Base-by-base conservation (phyloP, 164 flowering plant genomes). In the Dillenia suffruticosa region DNA sequence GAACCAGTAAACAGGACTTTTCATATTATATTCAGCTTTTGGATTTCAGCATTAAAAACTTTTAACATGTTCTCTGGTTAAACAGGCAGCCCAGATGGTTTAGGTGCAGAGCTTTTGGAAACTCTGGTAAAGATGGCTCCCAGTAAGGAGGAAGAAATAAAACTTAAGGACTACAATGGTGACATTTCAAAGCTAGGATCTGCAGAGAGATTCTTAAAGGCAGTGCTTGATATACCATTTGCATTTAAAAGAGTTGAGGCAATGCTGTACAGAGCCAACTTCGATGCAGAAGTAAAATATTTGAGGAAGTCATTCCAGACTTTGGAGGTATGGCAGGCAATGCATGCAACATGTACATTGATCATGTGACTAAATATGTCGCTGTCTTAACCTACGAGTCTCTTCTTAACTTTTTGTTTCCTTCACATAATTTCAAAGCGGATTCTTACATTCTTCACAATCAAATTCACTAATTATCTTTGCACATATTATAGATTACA, bases 111-210 rank as follows among this genome's bases (percentile, higher is more conserved):
- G 74, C 92, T 91, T 57, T 77, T 91, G 74, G 99, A 94, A 74
- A 89, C 89, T 51, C 68, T 94, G 73, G 92, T 90, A 50, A 94
- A 89, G 87, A 94, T 94, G 99, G 96, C 96, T 62, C 99, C 99
- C 61, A 95, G 97, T 46, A 89, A 88, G 72, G 97, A 95, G 73
- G 99, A 95, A 83, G 99, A 91, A 74, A 76, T 88, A 63, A 92
- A 86, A 74, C 92, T 95, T 51, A 77, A 78, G 74, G 87, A 84
- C 59, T 92, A 89, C 75, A 74, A 44, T 56, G 97, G 91, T 12
- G 97, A 92, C 58, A 58, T 53, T 49, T 81, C 97, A 40, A 90
- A 84, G 75, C 76, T 95, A 64, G 97, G 97, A n/a, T 68, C 99
- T 68, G 97, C 97, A 26, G 99, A 94, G 74, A 65, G 90, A 53